Evolutionary conservation across 805 yeast species (phyloP).

Genomic region (Dipodascopsis uninucleata): DNA sequence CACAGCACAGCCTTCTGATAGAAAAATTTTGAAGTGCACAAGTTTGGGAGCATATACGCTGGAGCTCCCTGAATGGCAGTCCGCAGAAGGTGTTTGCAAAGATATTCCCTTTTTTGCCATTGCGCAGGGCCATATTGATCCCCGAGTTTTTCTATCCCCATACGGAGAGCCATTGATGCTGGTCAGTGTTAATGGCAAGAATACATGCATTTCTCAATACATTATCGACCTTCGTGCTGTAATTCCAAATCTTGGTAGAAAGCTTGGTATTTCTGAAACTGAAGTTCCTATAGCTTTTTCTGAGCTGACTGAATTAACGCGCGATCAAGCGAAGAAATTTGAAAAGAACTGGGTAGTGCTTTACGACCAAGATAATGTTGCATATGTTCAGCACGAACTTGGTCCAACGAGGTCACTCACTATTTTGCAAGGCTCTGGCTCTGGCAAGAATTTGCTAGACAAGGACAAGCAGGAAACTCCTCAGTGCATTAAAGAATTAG

Average conservation of each 20-base stretch:
- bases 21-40: conserved; percentile 11
- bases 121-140: conserved; percentile 15
- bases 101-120: background rate
- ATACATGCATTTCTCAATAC: conserved; percentile 16
- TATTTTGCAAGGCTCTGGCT: too few relatives aligned
- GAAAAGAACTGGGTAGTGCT: conserved; percentile 19
- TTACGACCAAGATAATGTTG: conserved; percentile 6
- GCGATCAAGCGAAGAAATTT: conserved; percentile 1
- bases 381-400: conserved; percentile 17
- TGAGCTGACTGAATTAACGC: conserved; percentile 8
- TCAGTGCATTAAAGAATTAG: conserved; percentile 1
- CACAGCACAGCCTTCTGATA: conserved; percentile 2
- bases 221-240: conserved; percentile 20
- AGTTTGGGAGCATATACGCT: conserved; percentile 1
- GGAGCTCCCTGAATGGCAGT: conserved; percentile 2
- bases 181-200: conserved; percentile 10
- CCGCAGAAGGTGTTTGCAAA: conserved; percentile 12
- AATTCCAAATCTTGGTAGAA: conserved; percentile 15
- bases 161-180: conserved; percentile 23
- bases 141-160: conserved; percentile 23
- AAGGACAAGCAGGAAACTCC: conserved; percentile 1
- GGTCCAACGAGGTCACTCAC: conserved; percentile 15
- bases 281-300: conserved; percentile 12
- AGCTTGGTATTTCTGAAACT: conserved; percentile 5
- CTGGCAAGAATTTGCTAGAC: background rate